Evolutionary conservation across 2,329 filamentous ascomycete species (phyloP).

Genomic region (Pseudopithomyces maydicus): DNA sequence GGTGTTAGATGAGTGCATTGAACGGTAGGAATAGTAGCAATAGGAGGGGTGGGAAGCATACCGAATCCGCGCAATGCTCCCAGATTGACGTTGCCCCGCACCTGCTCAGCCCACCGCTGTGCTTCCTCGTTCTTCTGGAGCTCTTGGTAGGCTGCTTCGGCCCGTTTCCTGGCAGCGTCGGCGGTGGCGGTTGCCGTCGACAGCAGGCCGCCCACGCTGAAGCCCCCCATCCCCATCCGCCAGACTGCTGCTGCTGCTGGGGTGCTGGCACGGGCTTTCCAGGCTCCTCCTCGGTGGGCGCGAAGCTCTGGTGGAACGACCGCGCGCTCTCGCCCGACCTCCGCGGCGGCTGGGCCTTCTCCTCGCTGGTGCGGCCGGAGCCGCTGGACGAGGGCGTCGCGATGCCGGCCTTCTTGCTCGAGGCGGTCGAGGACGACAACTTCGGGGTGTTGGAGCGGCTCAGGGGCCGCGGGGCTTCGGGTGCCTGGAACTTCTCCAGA

Average conservation of each 20-base stretch:
- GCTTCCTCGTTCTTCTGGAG: constrained; percentile 97
- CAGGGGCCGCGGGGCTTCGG: constrained; percentile 63
- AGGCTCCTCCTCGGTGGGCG: constrained; percentile 60
- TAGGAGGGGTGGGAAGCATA: constrained; percentile 45
- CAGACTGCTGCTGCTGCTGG: constrained; percentile 50
- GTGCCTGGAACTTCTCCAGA: constrained; percentile 55
- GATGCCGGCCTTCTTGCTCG: constrained; percentile 44
- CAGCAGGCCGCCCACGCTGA: constrained; percentile 56
- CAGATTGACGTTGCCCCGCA: constrained; percentile 90
- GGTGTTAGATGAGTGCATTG: constrained; percentile 14
- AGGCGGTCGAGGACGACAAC: constrained; percentile 53
- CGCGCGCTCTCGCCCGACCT: constrained; percentile 80
- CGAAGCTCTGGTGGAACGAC: constrained; percentile 73
- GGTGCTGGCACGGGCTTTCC: constrained; percentile 56
- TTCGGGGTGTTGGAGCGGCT: constrained; percentile 82
- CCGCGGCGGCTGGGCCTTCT: constrained; percentile 60
- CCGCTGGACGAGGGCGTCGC: constrained; percentile 46
- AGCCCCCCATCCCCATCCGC: constrained; percentile 64
- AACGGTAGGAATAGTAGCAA: neutral
- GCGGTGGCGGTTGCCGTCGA: constrained; percentile 82
- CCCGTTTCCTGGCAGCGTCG: constrained; percentile 84
- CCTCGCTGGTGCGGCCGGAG: constrained; percentile 60
- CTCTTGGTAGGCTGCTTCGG: constrained; percentile 90
- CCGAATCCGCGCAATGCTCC: constrained; percentile 76
- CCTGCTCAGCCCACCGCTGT: constrained; percentile 93